Conservation (phyloP, 2,329 filamentous ascomycete species). For the Didymella lethalis region DNA sequence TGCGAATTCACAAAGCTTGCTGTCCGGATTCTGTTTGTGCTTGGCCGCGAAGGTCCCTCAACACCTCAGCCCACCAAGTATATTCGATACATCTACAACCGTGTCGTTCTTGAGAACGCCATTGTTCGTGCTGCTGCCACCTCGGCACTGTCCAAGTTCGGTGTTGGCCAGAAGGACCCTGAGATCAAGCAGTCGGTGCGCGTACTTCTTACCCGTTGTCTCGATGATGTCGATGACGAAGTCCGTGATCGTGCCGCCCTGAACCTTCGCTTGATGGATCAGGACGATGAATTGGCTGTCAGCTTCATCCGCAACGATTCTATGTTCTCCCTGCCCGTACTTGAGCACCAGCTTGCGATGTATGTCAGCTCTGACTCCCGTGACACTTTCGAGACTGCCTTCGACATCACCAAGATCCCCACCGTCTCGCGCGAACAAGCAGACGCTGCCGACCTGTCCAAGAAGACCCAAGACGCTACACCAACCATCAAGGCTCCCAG, state of each 20-base stretch:
- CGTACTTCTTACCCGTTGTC: conserved; percentile 88
- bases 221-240: conserved; percentile 98
- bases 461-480: conserved; percentile 93
- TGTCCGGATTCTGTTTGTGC: conserved; percentile 90
- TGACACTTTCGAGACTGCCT: conserved; percentile 81
- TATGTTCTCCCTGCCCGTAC: conserved; percentile 92
- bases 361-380: conserved; percentile 95
- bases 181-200: conserved; percentile 96
- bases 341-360: conserved; percentile 96
- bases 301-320: conserved; percentile 96
- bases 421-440: conserved; percentile 96
- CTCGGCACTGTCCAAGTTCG: conserved; percentile 95
- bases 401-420: conserved; percentile 90
- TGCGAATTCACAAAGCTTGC: conserved; percentile 99
- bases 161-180: conserved; percentile 90
- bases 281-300: conserved; percentile 83
- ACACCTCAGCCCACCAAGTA: conserved; percentile 97
- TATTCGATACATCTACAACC: conserved; percentile 99
- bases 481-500: conserved; percentile 94
- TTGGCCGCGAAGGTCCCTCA: conserved; percentile 93
- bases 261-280: conserved; percentile 89
- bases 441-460: conserved; percentile 92
- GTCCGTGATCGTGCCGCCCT: conserved; percentile 94
- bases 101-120: conserved; percentile 95
- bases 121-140: conserved; percentile 95